phyloP scores from a whole-genome alignment of 2,329 filamentous ascomycete genomes.

The Neospermospora avenae region DNA sequence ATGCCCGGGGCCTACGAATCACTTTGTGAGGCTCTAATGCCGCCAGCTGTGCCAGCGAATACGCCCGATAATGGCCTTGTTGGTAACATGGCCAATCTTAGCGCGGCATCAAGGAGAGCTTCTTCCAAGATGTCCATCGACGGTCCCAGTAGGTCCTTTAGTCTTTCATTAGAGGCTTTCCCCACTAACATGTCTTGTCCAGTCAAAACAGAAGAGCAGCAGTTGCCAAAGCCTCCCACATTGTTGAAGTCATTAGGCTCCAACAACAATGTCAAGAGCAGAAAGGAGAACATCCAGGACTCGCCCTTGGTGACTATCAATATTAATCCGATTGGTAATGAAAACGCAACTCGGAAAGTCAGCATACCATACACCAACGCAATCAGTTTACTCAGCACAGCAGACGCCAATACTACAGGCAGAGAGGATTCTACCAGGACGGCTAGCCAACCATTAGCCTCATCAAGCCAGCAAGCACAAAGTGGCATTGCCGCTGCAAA shows the following conservation, averaged over 20 bases:
- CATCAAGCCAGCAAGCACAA: not conserved
- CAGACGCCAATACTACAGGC: not conserved
- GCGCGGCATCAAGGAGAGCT: constrained; percentile 5
- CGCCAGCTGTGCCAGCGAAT: constrained; percentile 27
- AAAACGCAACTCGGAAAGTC: constrained; percentile 18
- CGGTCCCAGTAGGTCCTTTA: not conserved
- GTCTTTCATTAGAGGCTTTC: not conserved
- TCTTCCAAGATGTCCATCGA: constrained; percentile 5
- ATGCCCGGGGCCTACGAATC: constrained; percentile 30
- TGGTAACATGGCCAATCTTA: not conserved
- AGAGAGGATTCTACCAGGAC: not conserved
- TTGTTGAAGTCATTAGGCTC: constrained; percentile 5
- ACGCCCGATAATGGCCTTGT: constrained; percentile 25
- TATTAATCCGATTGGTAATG: constrained; percentile 8
- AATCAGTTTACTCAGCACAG: not conserved
- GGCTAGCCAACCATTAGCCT: not conserved
- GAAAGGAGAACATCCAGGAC: constrained; percentile 29
- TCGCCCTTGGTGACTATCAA: constrained; percentile 6
- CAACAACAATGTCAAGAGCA: constrained; percentile 22
- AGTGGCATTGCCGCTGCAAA: not conserved
- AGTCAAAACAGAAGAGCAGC: constrained; percentile 1
- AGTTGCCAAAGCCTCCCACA: not conserved
- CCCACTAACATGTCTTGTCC: not conserved
- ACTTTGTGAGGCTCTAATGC: constrained; percentile 32
- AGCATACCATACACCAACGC: not conserved